Evolutionary conservation across 2,329 filamentous ascomycete species (phyloP), one percentile per base, ranked within the genome.

Genomic region (Claviceps quebecensis): DNA sequence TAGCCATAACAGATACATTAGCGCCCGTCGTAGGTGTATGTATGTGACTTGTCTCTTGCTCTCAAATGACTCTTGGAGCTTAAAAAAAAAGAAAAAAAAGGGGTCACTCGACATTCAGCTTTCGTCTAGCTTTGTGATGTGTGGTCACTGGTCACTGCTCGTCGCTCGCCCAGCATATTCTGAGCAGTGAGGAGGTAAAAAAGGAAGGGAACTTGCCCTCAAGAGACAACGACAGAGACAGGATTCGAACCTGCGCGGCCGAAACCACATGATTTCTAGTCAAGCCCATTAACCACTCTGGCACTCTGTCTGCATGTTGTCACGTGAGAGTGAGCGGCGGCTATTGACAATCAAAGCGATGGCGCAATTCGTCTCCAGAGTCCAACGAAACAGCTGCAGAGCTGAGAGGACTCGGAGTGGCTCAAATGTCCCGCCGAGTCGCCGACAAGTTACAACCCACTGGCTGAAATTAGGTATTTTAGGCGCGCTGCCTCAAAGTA

Each of bases 191-290:
- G 6, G 11, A 38, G 5, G 37, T 14, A 5, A 4, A n/a, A 40
- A 40, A 40, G 19, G 3, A 40, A 40, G 1, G 1, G 16, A 16
- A 16, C 6, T 0, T 7, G 1, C 4, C 7, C 5, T n/a, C 7
- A 2, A 1, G n/a, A 1, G 9, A 41, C 8, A 17, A 36, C 54
- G 54, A 56, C 55, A 53, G 55, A 55, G 55, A 55, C 55, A 56
- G 53, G 55, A 56, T 56, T 56, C 55, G 55, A 56, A 56, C 55
- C 53, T 56, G 53, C 47, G 55, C 54, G 55, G 50, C 47, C 55
- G 55, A 56, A 56, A 47, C 50, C 54, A 56, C 51, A 54, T 55
- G 53, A 54, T 56, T 48, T 48, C 47, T 39, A 48, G 38, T 48
- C 37, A 40, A 52, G 51, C 55, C 53, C 55, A 50, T 56, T 55